A percentile compares a stretch with the other conserved stretches of the same genome.
These are phyloP conservation scores for Fistulinella staudtii DNA, from an alignment of 1,284 basidiomycete genomes.

Conservation along the genomic window DNA sequence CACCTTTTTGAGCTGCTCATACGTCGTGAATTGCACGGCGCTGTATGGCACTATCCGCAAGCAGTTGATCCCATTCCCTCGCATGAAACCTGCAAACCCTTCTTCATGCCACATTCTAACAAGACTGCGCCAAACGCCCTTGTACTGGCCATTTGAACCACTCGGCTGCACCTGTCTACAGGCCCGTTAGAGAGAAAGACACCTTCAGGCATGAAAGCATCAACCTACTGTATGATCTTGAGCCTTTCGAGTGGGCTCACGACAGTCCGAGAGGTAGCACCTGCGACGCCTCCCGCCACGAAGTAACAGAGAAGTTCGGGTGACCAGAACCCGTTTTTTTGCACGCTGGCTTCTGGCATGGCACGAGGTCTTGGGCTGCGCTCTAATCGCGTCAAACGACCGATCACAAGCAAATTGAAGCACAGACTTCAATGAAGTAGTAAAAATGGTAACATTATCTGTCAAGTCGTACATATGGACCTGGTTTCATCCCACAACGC, in stretches of 20 bases:
- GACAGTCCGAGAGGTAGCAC: slow-evolving; percentile 84
- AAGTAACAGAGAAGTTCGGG: slow-evolving; percentile 39
- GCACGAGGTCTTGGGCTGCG: slow-evolving; percentile 1
- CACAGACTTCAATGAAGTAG: slow-evolving; percentile 18
- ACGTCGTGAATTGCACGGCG: slow-evolving; percentile 86
- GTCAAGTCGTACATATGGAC: too few relatives aligned
- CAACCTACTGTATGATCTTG: slow-evolving; percentile 89
- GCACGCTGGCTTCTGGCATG: slow-evolving; percentile 23
- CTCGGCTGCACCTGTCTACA: slow-evolving; percentile 75
- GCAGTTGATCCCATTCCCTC: slow-evolving; percentile 91
- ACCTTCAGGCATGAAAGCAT: slow-evolving; percentile 1
- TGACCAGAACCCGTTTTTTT: slow-evolving; percentile 31
- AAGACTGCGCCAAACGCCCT: slow-evolving; percentile 78
- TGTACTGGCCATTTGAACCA: slow-evolving; percentile 63
- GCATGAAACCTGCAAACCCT: slow-evolving; percentile 89
- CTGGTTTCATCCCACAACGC: neutral
- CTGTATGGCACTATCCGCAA: slow-evolving; percentile 80
- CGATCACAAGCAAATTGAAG: slow-evolving; percentile 2
- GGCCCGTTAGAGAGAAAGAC: slow-evolving; percentile 1
- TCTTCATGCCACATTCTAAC: slow-evolving; percentile 90
- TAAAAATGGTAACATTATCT: slow-evolving; percentile 11
- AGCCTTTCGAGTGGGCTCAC: slow-evolving; percentile 89
- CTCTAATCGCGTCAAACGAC: neutral
- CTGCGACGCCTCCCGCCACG: slow-evolving; percentile 77
- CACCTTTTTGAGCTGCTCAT: slow-evolving; percentile 85